Evolutionary conservation across 129 eudicot species (phyloP).

Genomic region (Flaveria sonorensis): DNA sequence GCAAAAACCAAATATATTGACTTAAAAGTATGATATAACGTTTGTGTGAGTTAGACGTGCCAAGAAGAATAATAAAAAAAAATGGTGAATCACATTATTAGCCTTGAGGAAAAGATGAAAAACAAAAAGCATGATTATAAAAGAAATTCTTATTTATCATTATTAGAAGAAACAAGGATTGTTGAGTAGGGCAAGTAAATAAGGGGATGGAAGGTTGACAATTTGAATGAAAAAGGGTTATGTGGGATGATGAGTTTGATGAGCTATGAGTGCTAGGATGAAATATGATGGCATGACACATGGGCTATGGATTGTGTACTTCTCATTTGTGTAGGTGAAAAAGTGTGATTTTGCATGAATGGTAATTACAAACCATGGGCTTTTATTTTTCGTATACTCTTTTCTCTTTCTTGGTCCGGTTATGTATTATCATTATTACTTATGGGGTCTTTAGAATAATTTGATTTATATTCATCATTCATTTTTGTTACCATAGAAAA

Average conservation of each 20-base stretch:
- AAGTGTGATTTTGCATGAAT: not conserved
- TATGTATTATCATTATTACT: not conserved
- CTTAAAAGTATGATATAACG: too few species aligned
- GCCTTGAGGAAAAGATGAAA: not conserved
- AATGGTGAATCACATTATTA: not conserved
- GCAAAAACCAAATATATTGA: too few species aligned
- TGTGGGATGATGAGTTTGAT: conserved; percentile 33
- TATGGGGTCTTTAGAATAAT: not conserved
- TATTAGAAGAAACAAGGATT: not conserved
- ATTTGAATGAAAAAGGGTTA: conserved; percentile 8
- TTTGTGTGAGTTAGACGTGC: not conserved
- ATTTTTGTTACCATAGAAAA: not conserved
- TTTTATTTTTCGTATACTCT: not conserved
- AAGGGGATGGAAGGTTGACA: conserved; percentile 15
- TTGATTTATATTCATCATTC: not conserved
- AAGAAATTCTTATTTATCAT: not conserved
- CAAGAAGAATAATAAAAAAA: not conserved
- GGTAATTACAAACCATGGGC: conserved; percentile 6
- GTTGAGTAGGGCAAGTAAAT: conserved; percentile 16
- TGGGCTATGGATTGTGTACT: conserved; percentile 30
- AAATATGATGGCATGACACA: conserved; percentile 35
- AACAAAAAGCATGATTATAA: not conserved
- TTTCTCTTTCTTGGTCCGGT: not conserved
- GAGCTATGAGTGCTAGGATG: conserved; percentile 31
- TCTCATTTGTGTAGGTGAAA: conserved; percentile 22